phyloP scores from a whole-genome alignment of 257 asterid species.

The Solanum pinnatisectum region DNA sequence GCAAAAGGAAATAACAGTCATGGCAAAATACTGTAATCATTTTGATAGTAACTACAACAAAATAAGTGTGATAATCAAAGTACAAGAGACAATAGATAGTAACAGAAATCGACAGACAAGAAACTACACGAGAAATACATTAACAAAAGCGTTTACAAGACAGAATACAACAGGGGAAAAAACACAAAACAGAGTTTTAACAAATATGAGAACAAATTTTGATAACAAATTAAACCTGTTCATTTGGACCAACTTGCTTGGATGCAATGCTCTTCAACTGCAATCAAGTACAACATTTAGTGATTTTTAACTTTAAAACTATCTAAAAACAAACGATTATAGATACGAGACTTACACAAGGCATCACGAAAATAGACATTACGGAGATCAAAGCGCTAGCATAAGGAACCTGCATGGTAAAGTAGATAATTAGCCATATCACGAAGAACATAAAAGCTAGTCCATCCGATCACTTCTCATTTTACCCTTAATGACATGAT shows the following conservation, averaged over 20 bases:
- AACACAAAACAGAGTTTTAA: not conserved
- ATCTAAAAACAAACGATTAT: not conserved
- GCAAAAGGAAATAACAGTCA: not conserved
- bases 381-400: slow-evolving; percentile 54
- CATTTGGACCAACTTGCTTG: slow-evolving; percentile 71
- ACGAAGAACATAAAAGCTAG: not conserved
- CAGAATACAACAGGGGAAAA: not conserved
- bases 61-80: not conserved
- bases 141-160: not conserved
- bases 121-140: not conserved
- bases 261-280: slow-evolving; percentile 90
- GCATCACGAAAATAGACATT: slow-evolving; percentile 53
- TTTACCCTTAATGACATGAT: not conserved
- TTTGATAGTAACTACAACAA: not conserved
- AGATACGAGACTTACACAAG: slow-evolving; percentile 48
- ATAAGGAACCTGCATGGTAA: slow-evolving; percentile 64
- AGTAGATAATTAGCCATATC: not conserved
- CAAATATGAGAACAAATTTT: not conserved
- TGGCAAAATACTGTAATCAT: not conserved
- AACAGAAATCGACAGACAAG: not conserved
- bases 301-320: not conserved
- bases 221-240: slow-evolving; percentile 39
- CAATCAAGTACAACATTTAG: not conserved
- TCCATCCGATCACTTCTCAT: not conserved
- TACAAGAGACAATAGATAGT: not conserved